These are phyloP conservation scores for Aureobasidium sp. DNA, from an alignment of 2,329 filamentous ascomycete genomes.

Conservation along the genomic window DNA sequence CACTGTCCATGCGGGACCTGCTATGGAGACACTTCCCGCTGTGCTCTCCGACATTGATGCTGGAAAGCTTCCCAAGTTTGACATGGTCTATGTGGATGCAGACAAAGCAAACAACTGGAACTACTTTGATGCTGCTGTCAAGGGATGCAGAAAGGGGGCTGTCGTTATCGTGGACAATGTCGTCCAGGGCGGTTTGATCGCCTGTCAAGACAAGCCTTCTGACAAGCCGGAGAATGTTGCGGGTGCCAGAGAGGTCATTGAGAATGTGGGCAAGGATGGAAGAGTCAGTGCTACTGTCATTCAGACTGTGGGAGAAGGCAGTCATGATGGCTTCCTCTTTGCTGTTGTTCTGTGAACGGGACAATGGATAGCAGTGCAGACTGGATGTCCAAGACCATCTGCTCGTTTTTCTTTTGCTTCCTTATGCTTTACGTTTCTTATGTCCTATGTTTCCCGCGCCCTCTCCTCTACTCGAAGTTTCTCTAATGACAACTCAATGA, in stretches of 20 bases:
- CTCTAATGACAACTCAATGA: background rate
- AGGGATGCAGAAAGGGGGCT: slow-evolving; percentile 28
- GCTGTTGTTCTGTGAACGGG: background rate
- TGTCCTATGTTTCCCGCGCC: background rate
- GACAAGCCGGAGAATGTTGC: slow-evolving; percentile 21
- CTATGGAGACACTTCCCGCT: slow-evolving; percentile 33
- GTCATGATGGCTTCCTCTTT: slow-evolving; percentile 31
- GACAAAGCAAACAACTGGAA: slow-evolving; percentile 42
- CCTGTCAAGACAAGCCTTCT: slow-evolving; percentile 18
- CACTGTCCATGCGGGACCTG: slow-evolving; percentile 38
- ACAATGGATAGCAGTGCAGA: background rate
- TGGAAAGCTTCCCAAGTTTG: slow-evolving; percentile 35
- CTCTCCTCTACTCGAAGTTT: background rate
- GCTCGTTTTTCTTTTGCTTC: background rate
- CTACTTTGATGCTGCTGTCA: slow-evolving; percentile 39
- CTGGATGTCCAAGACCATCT: background rate
- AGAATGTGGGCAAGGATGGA: slow-evolving; percentile 33
- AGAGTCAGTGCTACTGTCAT: slow-evolving; percentile 35
- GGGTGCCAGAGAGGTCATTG: slow-evolving; percentile 29
- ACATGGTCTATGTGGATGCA: slow-evolving; percentile 47
- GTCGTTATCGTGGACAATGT: slow-evolving; percentile 45
- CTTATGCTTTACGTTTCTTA: background rate
- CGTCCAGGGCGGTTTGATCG: slow-evolving; percentile 33
- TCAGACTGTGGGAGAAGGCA: slow-evolving; percentile 39
- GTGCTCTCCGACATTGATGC: slow-evolving; percentile 33